Evolutionary conservation across 805 yeast species (phyloP).

Genomic region (Starmerella vaccinii): DNA sequence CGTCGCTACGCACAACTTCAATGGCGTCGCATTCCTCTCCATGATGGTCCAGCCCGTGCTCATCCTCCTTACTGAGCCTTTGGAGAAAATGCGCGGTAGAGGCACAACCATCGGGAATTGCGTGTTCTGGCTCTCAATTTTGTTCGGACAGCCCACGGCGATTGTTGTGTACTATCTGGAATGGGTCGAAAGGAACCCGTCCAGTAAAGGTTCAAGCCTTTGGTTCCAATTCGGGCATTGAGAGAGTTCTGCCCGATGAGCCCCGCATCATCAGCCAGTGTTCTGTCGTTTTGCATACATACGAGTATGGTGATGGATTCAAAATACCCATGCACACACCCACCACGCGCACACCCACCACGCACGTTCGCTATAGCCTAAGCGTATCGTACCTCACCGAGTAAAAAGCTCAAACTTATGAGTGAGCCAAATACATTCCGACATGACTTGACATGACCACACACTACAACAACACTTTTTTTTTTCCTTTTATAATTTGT

Average conservation of each 20-base stretch:
- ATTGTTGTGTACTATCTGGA: slow-evolving; percentile 38
- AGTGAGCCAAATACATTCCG: no score
- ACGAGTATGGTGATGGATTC: no score
- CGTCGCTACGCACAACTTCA: slow-evolving; percentile 38
- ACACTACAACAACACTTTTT: no score
- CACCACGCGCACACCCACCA: no score
- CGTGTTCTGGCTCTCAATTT: slow-evolving; percentile 39
- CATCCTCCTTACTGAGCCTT: slow-evolving; percentile 34
- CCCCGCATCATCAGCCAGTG: not conserved
- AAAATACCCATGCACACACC: no score
- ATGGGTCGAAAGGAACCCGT: slow-evolving; percentile 29
- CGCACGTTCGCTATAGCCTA: no score
- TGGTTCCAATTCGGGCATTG: slow-evolving; percentile 6
- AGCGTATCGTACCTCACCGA: no score
- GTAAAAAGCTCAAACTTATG: no score
- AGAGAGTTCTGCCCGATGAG: not conserved
- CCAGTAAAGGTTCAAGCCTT: slow-evolving; percentile 10
- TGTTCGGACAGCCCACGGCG: slow-evolving; percentile 40
- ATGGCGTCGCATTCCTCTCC: slow-evolving; percentile 38
- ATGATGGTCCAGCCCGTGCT: slow-evolving; percentile 39
- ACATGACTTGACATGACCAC: no score
- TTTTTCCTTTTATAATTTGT: no score
- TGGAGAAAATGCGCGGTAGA: slow-evolving; percentile 35
- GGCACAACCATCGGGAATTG: slow-evolving; percentile 38
- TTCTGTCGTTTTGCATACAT: no score